Conservation (phyloP, 768 basidiomycete genomes). For the Chalciporus sphaerocephalus region DNA sequence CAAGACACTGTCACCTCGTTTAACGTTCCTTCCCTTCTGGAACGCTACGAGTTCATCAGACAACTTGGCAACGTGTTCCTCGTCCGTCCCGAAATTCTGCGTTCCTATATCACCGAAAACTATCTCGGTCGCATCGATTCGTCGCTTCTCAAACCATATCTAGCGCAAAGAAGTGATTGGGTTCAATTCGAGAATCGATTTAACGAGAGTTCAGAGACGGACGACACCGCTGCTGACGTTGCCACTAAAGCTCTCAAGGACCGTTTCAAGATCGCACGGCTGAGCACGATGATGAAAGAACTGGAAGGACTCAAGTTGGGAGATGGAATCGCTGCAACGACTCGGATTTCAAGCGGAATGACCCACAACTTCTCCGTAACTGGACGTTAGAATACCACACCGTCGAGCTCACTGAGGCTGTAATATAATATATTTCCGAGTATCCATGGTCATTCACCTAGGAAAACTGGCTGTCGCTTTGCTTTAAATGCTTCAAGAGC, state of each 20-base stretch:
- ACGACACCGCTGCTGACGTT: conserved; percentile 39
- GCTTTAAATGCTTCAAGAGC: conserved; percentile 84
- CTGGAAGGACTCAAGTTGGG: conserved; percentile 61
- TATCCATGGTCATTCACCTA: conserved; percentile 55
- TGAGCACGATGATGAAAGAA: conserved; percentile 87
- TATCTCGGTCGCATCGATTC: conserved; percentile 91
- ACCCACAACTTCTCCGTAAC: conserved; percentile 49
- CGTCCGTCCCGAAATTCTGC: conserved; percentile 90
- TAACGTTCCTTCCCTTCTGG: conserved; percentile 74
- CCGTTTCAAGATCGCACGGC: conserved; percentile 57
- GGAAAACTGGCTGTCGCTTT: conserved; percentile 75
- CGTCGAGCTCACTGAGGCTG: background rate
- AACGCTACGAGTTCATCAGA: conserved; percentile 96
- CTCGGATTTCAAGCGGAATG: conserved; percentile 58
- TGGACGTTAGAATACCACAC: conserved; percentile 37
- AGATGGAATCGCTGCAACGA: conserved; percentile 54
- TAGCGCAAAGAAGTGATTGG: conserved; percentile 89
- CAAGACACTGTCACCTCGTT: conserved; percentile 88
- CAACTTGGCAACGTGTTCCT: conserved; percentile 97
- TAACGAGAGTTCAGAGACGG: conserved; percentile 50
- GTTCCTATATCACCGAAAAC: conserved; percentile 91
- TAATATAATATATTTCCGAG: background rate
- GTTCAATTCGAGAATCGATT: conserved; percentile 79
- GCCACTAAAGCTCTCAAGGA: conserved; percentile 49
- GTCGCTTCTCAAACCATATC: conserved; percentile 81